A percentile compares a stretch with the other conserved stretches of the same genome.
phyloP scores from a whole-genome alignment of 345 rosid species.

The Lepidium sativum region DNA sequence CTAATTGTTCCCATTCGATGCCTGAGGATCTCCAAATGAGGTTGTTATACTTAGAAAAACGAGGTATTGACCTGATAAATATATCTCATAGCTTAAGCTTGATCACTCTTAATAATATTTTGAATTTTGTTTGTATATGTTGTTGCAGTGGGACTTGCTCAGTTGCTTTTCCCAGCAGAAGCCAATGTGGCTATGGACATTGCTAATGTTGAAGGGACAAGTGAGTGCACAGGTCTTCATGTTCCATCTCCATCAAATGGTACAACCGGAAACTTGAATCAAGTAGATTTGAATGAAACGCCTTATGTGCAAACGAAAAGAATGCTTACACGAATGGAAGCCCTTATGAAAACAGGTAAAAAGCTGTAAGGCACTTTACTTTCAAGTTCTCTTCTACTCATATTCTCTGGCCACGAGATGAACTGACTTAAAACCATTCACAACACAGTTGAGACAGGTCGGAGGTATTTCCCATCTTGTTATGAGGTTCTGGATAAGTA shows the following conservation, averaged over 20 bases:
- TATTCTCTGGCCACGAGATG: background rate
- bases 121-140: background rate
- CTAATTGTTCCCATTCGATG: conserved; percentile 39
- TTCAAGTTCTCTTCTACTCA: background rate
- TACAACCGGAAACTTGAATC: conserved; percentile 52
- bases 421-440: background rate
- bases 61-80: conserved; percentile 43
- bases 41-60: conserved; percentile 78
- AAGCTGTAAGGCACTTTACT: background rate
- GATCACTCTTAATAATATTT: background rate
- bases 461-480: conserved; percentile 77
- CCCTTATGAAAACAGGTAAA: conserved; percentile 86
- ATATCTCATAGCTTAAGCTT: background rate
- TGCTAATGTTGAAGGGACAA: conserved; percentile 64
- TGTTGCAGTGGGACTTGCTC: conserved; percentile 79
- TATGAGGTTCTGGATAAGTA: conserved; percentile 82
- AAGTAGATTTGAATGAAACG: conserved; percentile 88
- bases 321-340: conserved; percentile 63
- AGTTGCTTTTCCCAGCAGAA: conserved; percentile 75
- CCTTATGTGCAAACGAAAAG: conserved; percentile 63
- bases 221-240: conserved; percentile 54
- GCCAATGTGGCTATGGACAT: conserved; percentile 90
- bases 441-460: conserved; percentile 76
- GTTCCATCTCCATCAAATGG: conserved; percentile 45
- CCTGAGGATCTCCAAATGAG: conserved; percentile 85